Evolutionary conservation across 768 basidiomycete genomes (phyloP).

Genomic region (Kwoniella mangroviensis): DNA sequence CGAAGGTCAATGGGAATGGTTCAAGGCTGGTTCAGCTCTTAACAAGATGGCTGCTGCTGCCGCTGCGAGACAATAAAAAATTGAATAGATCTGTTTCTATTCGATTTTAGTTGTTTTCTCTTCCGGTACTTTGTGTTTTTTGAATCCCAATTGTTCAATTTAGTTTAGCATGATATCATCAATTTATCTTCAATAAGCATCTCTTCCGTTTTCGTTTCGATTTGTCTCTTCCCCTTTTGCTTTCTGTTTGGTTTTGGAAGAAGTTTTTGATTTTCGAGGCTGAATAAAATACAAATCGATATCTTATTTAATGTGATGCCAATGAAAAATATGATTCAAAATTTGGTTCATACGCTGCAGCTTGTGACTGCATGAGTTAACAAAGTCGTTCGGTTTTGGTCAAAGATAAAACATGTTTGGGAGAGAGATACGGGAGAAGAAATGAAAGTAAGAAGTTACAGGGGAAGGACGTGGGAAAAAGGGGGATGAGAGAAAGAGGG

Average conservation of each 20-base stretch:
- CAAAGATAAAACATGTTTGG: not conserved
- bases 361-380: not conserved
- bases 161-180: not conserved
- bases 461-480: too few relatives aligned
- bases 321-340: not conserved
- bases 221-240: not conserved
- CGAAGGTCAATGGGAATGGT: slow-evolving; percentile 96
- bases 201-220: not conserved
- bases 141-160: not conserved
- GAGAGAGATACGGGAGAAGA: not conserved
- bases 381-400: not conserved
- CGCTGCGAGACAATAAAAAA: slow-evolving; percentile 30
- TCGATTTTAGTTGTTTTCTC: not conserved
- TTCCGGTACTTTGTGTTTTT: too few relatives aligned
- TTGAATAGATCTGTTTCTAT: not conserved
- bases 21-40: slow-evolving; percentile 83
- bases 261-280: not conserved
- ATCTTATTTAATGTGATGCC: not conserved
- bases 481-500: too few relatives aligned
- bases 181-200: not conserved
- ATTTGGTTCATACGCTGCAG: not conserved
- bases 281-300: not conserved
- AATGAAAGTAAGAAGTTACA: too few relatives aligned
- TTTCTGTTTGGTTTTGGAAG: not conserved
- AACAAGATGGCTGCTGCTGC: slow-evolving; percentile 57